Percentiles rank a stretch among this genome's conserved stretches.
Evolutionary conservation across 768 basidiomycete species (phyloP).

Genomic region (Mycena floridula): DNA sequence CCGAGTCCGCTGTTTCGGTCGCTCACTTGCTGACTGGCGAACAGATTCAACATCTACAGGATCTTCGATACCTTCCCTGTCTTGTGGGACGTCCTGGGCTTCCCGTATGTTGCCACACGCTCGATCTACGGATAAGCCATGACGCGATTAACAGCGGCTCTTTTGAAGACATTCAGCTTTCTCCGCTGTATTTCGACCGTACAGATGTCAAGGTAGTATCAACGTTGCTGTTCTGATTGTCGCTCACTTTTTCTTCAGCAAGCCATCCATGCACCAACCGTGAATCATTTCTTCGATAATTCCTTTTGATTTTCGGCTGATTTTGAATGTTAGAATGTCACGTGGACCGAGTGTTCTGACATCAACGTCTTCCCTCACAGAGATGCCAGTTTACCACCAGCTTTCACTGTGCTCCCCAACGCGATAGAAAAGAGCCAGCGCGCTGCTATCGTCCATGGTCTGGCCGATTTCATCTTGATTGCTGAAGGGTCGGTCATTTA

Average conservation of each 20-base stretch:
- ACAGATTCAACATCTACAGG: conserved; percentile 74
- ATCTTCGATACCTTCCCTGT: conserved; percentile 74
- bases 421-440: conserved; percentile 73
- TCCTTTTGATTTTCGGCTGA: too few relatives aligned
- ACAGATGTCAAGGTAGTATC: conserved; percentile 66
- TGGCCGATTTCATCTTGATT: conserved; percentile 69
- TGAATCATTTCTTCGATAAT: too few relatives aligned
- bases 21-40: too few relatives aligned
- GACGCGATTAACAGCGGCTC: conserved; percentile 36
- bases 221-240: too few relatives aligned
- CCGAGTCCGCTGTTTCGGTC: too few relatives aligned
- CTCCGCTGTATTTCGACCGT: conserved; percentile 68
- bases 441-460: conserved; percentile 64
- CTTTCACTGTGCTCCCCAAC: conserved; percentile 59
- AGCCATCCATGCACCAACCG: conserved; percentile 69
- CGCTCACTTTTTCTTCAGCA: too few relatives aligned
- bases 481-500: conserved; percentile 54
- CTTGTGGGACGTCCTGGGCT: conserved; percentile 78
- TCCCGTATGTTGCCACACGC: conserved; percentile 43
- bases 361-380: conserved; percentile 54
- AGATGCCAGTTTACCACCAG: conserved; percentile 56
- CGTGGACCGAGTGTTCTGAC: conserved; percentile 61
- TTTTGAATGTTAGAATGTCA: too few relatives aligned
- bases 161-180: conserved; percentile 42
- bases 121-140: not conserved